These are phyloP conservation scores for Apiospora pterosperma DNA, from an alignment of 2,329 filamentous ascomycete genomes.

Conservation along the genomic window DNA sequence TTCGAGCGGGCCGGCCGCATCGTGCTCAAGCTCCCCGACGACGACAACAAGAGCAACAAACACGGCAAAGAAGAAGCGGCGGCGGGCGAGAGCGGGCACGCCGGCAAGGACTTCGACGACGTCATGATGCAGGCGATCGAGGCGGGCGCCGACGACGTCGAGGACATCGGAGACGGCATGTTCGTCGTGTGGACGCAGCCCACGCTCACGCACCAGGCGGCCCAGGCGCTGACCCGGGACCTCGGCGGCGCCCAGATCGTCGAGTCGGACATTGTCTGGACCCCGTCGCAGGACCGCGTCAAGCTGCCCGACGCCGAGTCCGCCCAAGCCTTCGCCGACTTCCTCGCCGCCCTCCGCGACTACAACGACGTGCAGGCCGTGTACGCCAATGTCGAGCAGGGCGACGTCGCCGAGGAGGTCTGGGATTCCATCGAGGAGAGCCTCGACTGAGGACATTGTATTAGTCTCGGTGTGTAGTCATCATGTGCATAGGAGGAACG, in stretches of 20 bases:
- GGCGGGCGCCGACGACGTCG: slow-evolving; percentile 73
- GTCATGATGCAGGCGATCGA: slow-evolving; percentile 81
- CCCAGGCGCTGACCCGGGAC: slow-evolving; percentile 58
- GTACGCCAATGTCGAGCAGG: slow-evolving; percentile 65
- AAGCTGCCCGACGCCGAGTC: slow-evolving; percentile 55
- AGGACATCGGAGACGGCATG: slow-evolving; percentile 63
- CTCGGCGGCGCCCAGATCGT: slow-evolving; percentile 66
- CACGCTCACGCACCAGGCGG: slow-evolving; percentile 59
- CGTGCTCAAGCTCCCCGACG: slow-evolving; percentile 51
- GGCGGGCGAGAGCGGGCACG: slow-evolving; percentile 27
- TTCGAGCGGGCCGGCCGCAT: slow-evolving; percentile 80
- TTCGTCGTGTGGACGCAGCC: slow-evolving; percentile 71
- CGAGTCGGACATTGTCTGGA: slow-evolving; percentile 80
- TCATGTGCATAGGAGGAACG: background rate
- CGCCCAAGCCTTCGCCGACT: slow-evolving; percentile 53
- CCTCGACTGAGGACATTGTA: slow-evolving; percentile 36
- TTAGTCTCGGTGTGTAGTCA: background rate
- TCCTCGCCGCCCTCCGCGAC: slow-evolving; percentile 61
- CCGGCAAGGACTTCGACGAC: slow-evolving; percentile 54
- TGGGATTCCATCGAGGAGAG: slow-evolving; percentile 53
- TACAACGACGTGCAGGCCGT: slow-evolving; percentile 73
- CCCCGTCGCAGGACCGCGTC: slow-evolving; percentile 65
- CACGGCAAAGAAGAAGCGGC: slow-evolving; percentile 30
- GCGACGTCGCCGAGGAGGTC: slow-evolving; percentile 46
- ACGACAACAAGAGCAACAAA: background rate